Evolutionary conservation across 805 yeast species (phyloP).

Genomic region (Kluyveromyces dobzhanskii): DNA sequence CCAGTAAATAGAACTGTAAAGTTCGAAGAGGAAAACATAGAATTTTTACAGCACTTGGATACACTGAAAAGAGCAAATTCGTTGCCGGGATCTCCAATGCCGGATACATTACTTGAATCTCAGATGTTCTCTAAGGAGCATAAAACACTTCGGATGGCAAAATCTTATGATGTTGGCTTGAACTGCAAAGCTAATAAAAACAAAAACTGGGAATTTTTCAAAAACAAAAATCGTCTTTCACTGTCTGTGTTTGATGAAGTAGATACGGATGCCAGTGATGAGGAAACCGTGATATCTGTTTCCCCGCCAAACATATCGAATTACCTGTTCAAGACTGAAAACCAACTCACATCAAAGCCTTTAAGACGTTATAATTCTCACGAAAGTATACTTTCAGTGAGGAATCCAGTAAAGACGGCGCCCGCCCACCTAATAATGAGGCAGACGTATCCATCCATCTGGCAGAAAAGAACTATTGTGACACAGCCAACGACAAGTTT

Average conservation of each 20-base stretch:
- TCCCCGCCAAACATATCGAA: constrained; percentile 9
- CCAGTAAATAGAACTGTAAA: constrained; percentile 6
- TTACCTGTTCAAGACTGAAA: constrained; percentile 1
- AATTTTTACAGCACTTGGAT: not conserved
- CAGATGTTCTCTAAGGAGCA: not conserved
- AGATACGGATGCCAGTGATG: constrained; percentile 16
- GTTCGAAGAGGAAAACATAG: not conserved
- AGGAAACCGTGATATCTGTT: constrained; percentile 19
- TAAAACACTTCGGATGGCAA: constrained; percentile 15
- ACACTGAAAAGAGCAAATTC: constrained; percentile 8
- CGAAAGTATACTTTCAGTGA: constrained; percentile 25
- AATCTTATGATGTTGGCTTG: constrained; percentile 23
- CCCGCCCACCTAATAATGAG: constrained; percentile 5
- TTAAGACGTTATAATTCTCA: constrained; percentile 27
- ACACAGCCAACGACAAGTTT: not conserved
- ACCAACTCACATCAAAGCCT: constrained; percentile 6
- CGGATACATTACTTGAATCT: constrained; percentile 2
- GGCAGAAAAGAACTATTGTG: not conserved
- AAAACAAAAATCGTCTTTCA: constrained; percentile 28
- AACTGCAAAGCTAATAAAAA: constrained; percentile 8
- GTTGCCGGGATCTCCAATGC: constrained; percentile 18
- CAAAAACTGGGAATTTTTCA: constrained; percentile 16
- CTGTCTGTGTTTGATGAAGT: constrained; percentile 23
- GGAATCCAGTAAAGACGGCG: not conserved
- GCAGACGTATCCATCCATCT: not conserved